Evolutionary conservation across 768 basidiomycete genomes (phyloP).

Genomic region (Leccinum boreale): DNA sequence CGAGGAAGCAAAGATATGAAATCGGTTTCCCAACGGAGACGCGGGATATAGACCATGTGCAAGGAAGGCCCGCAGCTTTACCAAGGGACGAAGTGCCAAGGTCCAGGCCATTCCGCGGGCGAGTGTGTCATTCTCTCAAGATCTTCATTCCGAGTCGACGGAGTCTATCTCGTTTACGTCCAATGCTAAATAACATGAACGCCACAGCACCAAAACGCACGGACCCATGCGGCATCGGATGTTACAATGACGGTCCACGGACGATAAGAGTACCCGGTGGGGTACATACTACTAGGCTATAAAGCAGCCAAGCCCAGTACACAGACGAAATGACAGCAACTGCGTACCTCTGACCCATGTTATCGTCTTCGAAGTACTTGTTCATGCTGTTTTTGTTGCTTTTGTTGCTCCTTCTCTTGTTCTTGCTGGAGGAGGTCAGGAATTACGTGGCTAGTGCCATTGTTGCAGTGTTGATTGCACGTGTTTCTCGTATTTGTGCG

Average conservation of each 20-base stretch:
- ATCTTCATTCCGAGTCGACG: not conserved
- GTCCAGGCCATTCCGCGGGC: not conserved
- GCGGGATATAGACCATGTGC: not conserved
- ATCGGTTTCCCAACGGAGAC: not conserved
- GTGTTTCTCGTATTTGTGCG: constrained; percentile 10
- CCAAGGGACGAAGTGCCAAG: not conserved
- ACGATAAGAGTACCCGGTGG: not conserved
- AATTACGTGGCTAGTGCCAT: not conserved
- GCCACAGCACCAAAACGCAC: not conserved
- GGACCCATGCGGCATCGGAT: not conserved
- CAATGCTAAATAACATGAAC: not conserved
- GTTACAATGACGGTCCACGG: not conserved
- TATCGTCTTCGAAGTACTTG: constrained; percentile 1
- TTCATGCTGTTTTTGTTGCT: constrained; percentile 20
- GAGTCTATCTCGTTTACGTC: not conserved
- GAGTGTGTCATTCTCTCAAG: not conserved
- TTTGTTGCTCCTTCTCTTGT: not conserved
- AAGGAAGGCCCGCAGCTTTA: not conserved
- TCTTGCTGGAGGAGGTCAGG: not conserved
- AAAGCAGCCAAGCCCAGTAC: not conserved
- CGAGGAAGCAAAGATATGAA: not conserved
- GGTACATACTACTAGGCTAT: constrained; percentile 8
- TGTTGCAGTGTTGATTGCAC: constrained; percentile 6
- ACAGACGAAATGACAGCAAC: not conserved
- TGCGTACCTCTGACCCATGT: constrained; percentile 11